Evolutionary conservation across 106 monocot genomes (phyloP).

Genomic region (Dioscorea alata): DNA sequence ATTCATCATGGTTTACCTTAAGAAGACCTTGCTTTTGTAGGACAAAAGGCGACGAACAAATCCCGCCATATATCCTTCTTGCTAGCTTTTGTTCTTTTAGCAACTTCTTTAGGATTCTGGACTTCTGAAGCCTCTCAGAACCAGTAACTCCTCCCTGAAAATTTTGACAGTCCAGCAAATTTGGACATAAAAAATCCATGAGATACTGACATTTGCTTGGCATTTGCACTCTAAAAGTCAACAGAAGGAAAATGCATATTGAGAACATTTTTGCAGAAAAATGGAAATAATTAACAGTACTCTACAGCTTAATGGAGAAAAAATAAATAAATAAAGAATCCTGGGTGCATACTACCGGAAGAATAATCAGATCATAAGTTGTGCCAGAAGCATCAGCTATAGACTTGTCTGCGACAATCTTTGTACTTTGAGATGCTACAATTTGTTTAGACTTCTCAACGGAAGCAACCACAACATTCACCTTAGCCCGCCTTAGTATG

Average conservation of each 20-base stretch:
- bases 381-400: conserved; percentile 52
- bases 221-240: too few species aligned
- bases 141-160: conserved; percentile 67
- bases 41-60: conserved; percentile 54
- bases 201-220: too few species aligned
- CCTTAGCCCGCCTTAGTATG: conserved; percentile 81
- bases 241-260: too few species aligned
- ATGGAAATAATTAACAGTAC: too few species aligned
- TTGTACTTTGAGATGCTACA: conserved; percentile 67
- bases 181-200: too few species aligned
- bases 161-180: not conserved
- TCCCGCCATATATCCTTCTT: conserved; percentile 77
- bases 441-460: conserved; percentile 68
- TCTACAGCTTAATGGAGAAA: not conserved
- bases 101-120: conserved; percentile 72
- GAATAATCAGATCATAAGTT: conserved; percentile 76
- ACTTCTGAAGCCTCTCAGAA: conserved; percentile 63
- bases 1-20: conserved; percentile 32
- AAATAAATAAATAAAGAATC: not conserved
- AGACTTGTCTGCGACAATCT: conserved; percentile 63
- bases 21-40: conserved; percentile 69
- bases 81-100: conserved; percentile 65
- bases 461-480: conserved; percentile 77
- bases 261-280: too few species aligned
- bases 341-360: conserved; percentile 50